phyloP scores from a whole-genome alignment of 2,329 filamentous ascomycete genomes.

The Pseudogymnoascus sp. region DNA sequence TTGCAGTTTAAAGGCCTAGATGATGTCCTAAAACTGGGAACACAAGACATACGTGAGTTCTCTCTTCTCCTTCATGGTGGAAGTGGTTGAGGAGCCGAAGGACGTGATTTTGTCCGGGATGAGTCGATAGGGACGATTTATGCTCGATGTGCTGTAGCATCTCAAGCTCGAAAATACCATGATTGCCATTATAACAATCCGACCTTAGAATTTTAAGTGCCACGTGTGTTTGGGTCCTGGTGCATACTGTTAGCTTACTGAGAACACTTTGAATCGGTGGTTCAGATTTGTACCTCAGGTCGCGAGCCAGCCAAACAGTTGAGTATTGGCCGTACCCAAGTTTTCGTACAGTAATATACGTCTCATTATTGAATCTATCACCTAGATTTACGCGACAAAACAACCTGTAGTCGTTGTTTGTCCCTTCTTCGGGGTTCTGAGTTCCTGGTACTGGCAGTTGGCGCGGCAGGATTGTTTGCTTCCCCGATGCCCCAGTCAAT shows the following conservation, averaged over 20 bases:
- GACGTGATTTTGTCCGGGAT: not conserved
- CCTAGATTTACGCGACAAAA: not conserved
- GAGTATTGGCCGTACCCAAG: not conserved
- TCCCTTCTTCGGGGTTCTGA: not conserved
- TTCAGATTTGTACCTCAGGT: not conserved
- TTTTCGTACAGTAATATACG: not conserved
- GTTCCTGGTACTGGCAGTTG: not conserved
- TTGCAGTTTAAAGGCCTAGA: not conserved
- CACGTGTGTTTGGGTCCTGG: not conserved
- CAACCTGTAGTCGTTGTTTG: not conserved
- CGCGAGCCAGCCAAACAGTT: not conserved
- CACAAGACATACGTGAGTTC: not conserved
- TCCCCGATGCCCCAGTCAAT: not conserved
- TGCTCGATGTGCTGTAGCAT: not conserved
- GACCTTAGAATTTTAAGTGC: not conserved
- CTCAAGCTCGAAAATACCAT: not conserved
- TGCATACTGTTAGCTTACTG: not conserved
- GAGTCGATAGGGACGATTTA: not conserved
- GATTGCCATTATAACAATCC: not conserved
- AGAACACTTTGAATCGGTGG: too few relatives aligned
- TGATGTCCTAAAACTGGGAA: not conserved
- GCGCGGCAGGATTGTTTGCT: not conserved
- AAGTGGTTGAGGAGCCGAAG: not conserved
- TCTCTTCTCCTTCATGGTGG: not conserved
- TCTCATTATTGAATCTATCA: not conserved